phyloP scores from a whole-genome alignment of 352 stramenopile species.

The Pythium guiyangense region DNA sequence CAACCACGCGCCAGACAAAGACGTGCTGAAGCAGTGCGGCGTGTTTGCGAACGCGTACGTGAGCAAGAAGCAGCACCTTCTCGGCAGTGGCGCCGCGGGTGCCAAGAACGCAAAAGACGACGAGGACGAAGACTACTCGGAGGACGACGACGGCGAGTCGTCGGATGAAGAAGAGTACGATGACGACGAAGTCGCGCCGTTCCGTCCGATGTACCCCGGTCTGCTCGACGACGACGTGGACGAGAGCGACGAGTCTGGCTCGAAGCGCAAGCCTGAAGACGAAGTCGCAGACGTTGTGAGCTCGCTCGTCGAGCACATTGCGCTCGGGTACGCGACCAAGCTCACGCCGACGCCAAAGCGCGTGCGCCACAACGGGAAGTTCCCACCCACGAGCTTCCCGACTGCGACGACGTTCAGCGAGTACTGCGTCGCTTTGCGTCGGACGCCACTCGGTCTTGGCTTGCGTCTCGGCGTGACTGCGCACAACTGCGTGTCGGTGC shows the following conservation, averaged over 20 bases:
- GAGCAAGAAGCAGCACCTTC: slow-evolving; percentile 63
- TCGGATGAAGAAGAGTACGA: slow-evolving; percentile 64
- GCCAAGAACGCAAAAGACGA: slow-evolving; percentile 43
- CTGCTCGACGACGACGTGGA: slow-evolving; percentile 45
- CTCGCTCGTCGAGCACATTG: slow-evolving; percentile 77
- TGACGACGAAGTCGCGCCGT: slow-evolving; percentile 43
- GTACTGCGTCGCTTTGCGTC: slow-evolving; percentile 63
- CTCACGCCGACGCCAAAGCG: slow-evolving; percentile 35
- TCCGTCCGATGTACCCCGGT: slow-evolving; percentile 52
- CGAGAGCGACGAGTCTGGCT: slow-evolving; percentile 21
- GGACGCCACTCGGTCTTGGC: slow-evolving; percentile 67
- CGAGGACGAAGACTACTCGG: slow-evolving; percentile 68
- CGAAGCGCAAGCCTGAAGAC: slow-evolving; percentile 60
- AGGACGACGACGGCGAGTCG: slow-evolving; percentile 53
- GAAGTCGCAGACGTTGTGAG: slow-evolving; percentile 75
- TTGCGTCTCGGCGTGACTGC: slow-evolving; percentile 76
- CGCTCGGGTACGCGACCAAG: slow-evolving; percentile 62
- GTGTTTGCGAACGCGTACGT: slow-evolving; percentile 79
- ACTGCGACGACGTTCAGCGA: slow-evolving; percentile 57
- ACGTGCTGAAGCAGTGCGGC: slow-evolving; percentile 86
- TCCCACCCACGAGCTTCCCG: slow-evolving; percentile 43
- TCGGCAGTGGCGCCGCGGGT: slow-evolving; percentile 9
- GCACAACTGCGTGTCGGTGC: slow-evolving; percentile 56
- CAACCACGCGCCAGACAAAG: slow-evolving; percentile 81
- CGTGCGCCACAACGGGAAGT: slow-evolving; percentile 49